Conservation (phyloP, 129 eudicot species). For the Chrysanthemum seticuspe region DNA sequence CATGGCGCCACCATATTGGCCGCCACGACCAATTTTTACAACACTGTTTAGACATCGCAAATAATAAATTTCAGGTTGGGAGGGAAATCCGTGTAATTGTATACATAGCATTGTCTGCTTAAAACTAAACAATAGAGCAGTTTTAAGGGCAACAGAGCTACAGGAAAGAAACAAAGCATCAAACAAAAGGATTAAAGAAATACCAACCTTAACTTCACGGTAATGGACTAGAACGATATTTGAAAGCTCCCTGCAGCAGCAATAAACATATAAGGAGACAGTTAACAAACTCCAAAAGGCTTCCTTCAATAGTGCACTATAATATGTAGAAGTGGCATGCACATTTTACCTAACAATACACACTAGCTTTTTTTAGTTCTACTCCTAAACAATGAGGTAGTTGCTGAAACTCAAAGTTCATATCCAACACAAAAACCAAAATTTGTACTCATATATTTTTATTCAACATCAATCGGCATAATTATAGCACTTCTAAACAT, state of each 20-base stretch:
- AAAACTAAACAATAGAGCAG: background rate
- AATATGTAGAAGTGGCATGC: background rate
- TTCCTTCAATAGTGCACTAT: background rate
- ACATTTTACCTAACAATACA: no score
- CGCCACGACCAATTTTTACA: no score
- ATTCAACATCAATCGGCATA: no score
- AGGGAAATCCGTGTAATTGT: background rate
- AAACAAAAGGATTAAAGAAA: conserved; percentile 11
- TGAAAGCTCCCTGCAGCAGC: conserved; percentile 74
- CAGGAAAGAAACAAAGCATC: background rate
- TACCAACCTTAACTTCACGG: conserved; percentile 90
- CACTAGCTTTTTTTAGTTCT: no score
- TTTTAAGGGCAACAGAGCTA: background rate
- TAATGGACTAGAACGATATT: conserved; percentile 96
- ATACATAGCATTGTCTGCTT: conserved; percentile 2
- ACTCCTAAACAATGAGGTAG: no score
- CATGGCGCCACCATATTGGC: no score
- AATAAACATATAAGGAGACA: conserved; percentile 26
- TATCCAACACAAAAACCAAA: no score
- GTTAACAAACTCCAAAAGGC: conserved; percentile 3
- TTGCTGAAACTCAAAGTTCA: background rate
- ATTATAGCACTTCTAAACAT: no score
- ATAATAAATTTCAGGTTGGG: background rate
- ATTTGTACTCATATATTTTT: no score
- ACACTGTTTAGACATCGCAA: background rate